Evolutionary conservation across 2,329 filamentous ascomycete genomes (phyloP).

Genomic region (Tolypocladium endophyticum): DNA sequence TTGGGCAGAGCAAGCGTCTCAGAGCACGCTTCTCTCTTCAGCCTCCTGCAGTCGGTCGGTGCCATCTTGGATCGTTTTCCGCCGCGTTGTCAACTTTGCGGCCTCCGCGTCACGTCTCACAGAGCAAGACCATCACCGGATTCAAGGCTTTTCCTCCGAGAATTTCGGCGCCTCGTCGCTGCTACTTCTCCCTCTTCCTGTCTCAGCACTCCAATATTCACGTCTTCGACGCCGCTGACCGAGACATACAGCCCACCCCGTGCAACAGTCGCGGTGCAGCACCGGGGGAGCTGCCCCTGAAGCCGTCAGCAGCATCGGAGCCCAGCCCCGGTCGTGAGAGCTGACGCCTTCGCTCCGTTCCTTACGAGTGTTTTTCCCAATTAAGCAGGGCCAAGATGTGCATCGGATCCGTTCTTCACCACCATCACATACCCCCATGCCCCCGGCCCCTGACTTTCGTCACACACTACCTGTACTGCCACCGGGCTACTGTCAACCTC

Average conservation of each 20-base stretch:
- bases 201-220: not conserved
- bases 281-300: not conserved
- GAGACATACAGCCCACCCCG: constrained; percentile 11
- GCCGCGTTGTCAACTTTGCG: not conserved
- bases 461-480: constrained; percentile 34
- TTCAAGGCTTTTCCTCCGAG: not conserved
- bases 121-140: not conserved
- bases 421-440: constrained; percentile 37
- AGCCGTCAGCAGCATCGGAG: not conserved
- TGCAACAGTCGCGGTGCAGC: not conserved
- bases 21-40: too few relatives aligned
- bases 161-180: not conserved
- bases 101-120: not conserved
- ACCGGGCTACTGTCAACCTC: constrained; percentile 19
- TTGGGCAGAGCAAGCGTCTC: not conserved
- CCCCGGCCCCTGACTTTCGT: constrained; percentile 26
- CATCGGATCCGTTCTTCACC: constrained; percentile 37
- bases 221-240: constrained; percentile 7
- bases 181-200: not conserved
- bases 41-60: not conserved
- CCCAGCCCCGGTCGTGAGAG: not conserved
- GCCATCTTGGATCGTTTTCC: not conserved
- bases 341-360: not conserved
- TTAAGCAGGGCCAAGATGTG: constrained; percentile 27
- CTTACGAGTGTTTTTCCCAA: not conserved